These are phyloP conservation scores for Beta vulgaris DNA, from an alignment of 148 eudicot species.

Conservation along the genomic window DNA sequence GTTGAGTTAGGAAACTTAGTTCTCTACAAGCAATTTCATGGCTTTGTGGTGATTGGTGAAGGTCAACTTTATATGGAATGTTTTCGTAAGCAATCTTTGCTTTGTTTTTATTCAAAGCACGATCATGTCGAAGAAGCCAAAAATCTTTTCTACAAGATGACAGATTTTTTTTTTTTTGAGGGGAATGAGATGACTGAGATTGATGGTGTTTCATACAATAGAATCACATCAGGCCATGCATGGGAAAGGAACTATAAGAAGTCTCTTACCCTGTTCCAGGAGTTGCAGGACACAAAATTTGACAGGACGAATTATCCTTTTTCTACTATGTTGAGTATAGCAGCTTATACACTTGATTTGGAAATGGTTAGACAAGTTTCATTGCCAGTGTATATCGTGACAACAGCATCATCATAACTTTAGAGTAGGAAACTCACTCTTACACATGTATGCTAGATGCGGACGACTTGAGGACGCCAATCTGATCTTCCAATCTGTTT, in stretches of 20 bases:
- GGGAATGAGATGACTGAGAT: conserved; percentile 57
- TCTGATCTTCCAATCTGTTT: conserved; percentile 39
- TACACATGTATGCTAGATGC: conserved; percentile 84
- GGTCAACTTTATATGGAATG: conserved; percentile 48
- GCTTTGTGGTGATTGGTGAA: conserved; percentile 50
- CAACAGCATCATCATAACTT: conserved; percentile 39
- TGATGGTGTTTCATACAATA: conserved; percentile 71
- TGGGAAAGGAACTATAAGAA: conserved; percentile 47
- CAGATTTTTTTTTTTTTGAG: no score
- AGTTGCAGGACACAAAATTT: conserved; percentile 41
- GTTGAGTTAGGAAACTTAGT: conserved; percentile 42
- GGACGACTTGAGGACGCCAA: conserved; percentile 57
- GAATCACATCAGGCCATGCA: conserved; percentile 53
- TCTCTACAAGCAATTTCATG: conserved; percentile 60
- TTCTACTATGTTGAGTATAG: conserved; percentile 62
- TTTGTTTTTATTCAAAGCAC: conserved; percentile 69
- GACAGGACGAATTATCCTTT: conserved; percentile 56
- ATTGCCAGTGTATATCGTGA: conserved; percentile 64
- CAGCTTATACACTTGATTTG: conserved; percentile 42
- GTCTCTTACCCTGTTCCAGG: conserved; percentile 45
- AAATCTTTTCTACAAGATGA: conserved; percentile 49
- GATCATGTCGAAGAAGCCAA: conserved; percentile 35
- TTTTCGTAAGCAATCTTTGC: conserved; percentile 60
- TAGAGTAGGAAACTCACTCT: conserved; percentile 57
- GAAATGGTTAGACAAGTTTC: conserved; percentile 65